phyloP scores from a whole-genome alignment of 371 early-diverging fungal species.

The Lichtheimia hyalospora region DNA sequence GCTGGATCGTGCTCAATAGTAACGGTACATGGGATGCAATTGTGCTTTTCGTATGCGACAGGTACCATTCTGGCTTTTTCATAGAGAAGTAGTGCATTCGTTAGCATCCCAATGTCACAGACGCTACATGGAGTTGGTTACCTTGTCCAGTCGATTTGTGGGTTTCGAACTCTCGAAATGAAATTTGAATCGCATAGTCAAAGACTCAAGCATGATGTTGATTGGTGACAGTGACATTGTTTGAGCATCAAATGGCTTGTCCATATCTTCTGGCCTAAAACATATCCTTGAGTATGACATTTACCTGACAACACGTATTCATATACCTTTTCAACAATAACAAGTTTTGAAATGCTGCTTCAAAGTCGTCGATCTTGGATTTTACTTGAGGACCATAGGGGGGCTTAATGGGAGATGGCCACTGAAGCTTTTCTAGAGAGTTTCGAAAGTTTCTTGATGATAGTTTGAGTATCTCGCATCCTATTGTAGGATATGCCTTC shows the following conservation, averaged over 20 bases:
- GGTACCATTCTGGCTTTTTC: slow-evolving; percentile 83
- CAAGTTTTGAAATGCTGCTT: slow-evolving; percentile 40
- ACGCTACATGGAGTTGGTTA: slow-evolving; percentile 4
- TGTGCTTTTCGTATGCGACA: slow-evolving; percentile 67
- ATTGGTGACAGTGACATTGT: slow-evolving; percentile 37
- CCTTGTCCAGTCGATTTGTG: slow-evolving; percentile 83
- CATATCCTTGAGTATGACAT: background rate
- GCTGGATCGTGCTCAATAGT: slow-evolving; percentile 39
- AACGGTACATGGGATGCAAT: slow-evolving; percentile 45
- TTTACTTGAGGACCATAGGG: slow-evolving; percentile 38
- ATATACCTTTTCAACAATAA: slow-evolving; percentile 45
- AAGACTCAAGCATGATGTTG: slow-evolving; percentile 59
- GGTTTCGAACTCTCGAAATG: slow-evolving; percentile 79
- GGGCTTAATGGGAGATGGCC: slow-evolving; percentile 53
- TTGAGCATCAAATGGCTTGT: background rate
- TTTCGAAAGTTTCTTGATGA: slow-evolving; percentile 43
- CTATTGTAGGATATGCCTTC: background rate
- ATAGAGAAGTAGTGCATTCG: background rate
- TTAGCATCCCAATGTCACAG: background rate
- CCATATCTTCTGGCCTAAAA: slow-evolving; percentile 9
- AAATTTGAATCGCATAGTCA: slow-evolving; percentile 72
- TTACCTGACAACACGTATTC: too few relatives aligned
- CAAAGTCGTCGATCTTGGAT: slow-evolving; percentile 37
- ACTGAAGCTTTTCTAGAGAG: slow-evolving; percentile 43
- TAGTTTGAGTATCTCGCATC: too few relatives aligned